Evolutionary conservation across 1,284 basidiomycete species (phyloP).

Genomic region (Marasmius sp.): DNA sequence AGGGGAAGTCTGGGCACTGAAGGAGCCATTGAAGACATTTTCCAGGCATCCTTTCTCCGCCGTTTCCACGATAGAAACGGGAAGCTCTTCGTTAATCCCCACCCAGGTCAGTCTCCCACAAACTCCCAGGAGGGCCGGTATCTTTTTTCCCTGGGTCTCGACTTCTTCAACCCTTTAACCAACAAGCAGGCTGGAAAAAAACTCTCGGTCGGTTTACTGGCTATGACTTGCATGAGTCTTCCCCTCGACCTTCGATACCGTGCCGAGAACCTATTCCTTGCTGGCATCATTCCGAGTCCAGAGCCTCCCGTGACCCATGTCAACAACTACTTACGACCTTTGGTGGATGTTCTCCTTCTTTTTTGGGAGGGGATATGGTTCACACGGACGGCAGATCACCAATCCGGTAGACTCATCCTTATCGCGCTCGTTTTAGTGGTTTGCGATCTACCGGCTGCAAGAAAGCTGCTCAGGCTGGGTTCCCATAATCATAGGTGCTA

Average conservation of each 20-base stretch:
- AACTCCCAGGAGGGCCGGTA: constrained; percentile 4
- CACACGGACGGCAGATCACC: not conserved
- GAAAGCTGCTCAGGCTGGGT: not conserved
- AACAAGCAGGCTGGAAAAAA: constrained; percentile 19
- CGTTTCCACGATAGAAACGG: not conserved
- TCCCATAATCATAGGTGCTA: not conserved
- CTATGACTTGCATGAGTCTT: constrained; percentile 25
- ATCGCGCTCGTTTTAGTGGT: not conserved
- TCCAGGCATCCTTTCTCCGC: not conserved
- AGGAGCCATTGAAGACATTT: not conserved
- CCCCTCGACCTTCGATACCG: constrained; percentile 21
- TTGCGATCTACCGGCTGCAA: not conserved
- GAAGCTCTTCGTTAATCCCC: not conserved
- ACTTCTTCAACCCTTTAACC: constrained; percentile 23
- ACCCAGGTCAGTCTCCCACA: not conserved
- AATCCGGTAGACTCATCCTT: not conserved
- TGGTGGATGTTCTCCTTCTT: constrained; percentile 14
- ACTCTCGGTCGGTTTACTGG: constrained; percentile 19
- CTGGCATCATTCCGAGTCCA: constrained; percentile 24
- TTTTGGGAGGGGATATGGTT: not conserved
- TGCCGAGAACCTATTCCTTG: constrained; percentile 26
- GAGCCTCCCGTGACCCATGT: constrained; percentile 18
- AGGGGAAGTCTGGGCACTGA: not conserved
- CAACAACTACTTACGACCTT: constrained; percentile 20
- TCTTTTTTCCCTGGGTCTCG: constrained; percentile 19